Evolutionary conservation across 2,329 filamentous ascomycete genomes (phyloP).

Genomic region (Trichocomaceae sp.): DNA sequence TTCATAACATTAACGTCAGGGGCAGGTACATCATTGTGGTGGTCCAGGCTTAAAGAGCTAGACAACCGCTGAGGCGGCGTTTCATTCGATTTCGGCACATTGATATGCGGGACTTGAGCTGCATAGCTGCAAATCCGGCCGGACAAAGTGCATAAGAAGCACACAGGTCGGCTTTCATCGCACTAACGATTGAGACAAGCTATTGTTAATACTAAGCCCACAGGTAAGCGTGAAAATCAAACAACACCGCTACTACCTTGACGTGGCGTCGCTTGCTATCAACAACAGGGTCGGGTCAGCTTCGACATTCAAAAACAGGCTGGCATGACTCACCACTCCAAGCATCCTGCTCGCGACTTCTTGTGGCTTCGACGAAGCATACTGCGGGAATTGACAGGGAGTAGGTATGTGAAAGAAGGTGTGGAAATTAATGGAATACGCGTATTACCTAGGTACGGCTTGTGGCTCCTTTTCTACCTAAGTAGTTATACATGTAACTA

Average conservation of each 20-base stretch:
- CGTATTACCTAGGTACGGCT: slow-evolving; percentile 1
- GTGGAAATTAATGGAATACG: background rate
- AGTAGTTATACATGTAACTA: too few species aligned
- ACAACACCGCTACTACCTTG: background rate
- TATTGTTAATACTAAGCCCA: background rate
- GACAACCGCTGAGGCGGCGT: background rate
- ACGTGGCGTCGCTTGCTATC: slow-evolving; percentile 9
- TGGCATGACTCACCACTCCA: slow-evolving; percentile 6
- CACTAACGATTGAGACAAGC: background rate
- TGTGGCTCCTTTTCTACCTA: background rate
- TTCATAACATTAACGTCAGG: background rate
- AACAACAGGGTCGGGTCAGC: slow-evolving; percentile 1
- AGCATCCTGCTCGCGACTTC: slow-evolving; percentile 10
- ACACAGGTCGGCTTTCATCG: slow-evolving; percentile 7
- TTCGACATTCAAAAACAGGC: background rate
- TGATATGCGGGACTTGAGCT: background rate
- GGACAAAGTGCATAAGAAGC: slow-evolving; percentile 9
- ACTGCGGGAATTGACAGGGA: background rate
- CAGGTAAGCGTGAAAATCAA: background rate
- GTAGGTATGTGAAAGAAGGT: background rate
- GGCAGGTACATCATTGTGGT: background rate
- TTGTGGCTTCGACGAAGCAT: slow-evolving; percentile 11
- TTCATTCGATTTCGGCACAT: background rate
- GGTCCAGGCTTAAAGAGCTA: background rate
- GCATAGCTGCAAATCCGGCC: slow-evolving; percentile 7